Conservation (phyloP, 108 stramenopile species). For the Aurantiochytrium sp. region DNA sequence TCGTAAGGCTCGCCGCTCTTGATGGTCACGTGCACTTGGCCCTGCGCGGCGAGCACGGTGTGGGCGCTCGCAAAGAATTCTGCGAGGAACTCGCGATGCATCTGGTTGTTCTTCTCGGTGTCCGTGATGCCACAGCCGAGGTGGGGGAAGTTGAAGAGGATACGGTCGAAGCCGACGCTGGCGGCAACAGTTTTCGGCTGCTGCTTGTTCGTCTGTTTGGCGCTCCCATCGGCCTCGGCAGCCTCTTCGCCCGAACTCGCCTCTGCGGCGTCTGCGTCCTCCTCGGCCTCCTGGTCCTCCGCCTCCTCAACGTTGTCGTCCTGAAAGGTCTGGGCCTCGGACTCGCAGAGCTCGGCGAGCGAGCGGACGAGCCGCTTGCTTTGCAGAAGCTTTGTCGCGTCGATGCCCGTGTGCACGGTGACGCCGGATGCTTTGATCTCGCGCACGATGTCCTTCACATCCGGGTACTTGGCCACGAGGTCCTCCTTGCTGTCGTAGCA, state of each 20-base stretch:
- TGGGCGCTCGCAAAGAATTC: not conserved
- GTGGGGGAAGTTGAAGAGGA: slow-evolving; percentile 23
- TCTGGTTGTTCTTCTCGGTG: not conserved
- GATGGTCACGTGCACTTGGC: not conserved
- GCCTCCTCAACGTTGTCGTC: not conserved
- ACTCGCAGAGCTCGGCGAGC: not conserved
- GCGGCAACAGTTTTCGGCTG: not conserved
- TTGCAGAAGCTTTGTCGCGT: not conserved
- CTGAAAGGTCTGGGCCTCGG: not conserved
- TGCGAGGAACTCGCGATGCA: slow-evolving; percentile 7
- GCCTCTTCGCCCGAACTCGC: no score
- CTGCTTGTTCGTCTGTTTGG: no score
- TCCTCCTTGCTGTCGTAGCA: slow-evolving; percentile 8
- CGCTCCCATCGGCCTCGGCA: no score
- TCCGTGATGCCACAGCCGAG: not conserved
- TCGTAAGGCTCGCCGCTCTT: slow-evolving; percentile 27
- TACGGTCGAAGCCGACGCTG: not conserved
- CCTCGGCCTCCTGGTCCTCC: not conserved
- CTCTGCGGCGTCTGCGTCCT: not conserved
- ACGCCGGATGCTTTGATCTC: not conserved
- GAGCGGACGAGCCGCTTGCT: slow-evolving; percentile 7
- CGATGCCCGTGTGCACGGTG: slow-evolving; percentile 2
- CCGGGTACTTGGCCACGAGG: not conserved
- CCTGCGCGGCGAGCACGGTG: not conserved
- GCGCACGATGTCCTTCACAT: slow-evolving; percentile 26